Evolutionary conservation across 2,329 filamentous ascomycete species (phyloP).

Genomic region (Penicillium sp.): DNA sequence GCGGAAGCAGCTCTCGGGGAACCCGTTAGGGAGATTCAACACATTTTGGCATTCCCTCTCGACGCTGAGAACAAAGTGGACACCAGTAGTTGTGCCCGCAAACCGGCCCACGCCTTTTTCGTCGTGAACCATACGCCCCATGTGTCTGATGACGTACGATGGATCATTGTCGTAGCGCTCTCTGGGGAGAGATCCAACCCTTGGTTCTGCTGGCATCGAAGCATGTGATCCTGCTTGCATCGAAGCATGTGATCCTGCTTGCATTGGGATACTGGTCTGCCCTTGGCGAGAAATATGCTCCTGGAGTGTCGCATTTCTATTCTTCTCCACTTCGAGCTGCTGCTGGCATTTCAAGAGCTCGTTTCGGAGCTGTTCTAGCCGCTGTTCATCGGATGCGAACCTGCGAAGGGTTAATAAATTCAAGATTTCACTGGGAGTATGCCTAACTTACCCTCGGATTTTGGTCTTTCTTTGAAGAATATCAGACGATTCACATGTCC

Average conservation of each 20-base stretch:
- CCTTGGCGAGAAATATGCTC: background rate
- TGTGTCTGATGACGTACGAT: conserved; percentile 13
- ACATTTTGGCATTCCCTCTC: conserved; percentile 9
- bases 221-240: background rate
- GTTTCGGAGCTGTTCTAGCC: conserved; percentile 2
- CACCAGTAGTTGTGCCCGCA: conserved; percentile 16
- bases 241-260: background rate
- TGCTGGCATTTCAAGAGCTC: conserved; percentile 10
- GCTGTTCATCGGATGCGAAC: conserved; percentile 7
- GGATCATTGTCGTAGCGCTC: background rate
- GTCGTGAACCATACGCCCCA: conserved; percentile 14
- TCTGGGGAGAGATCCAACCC: background rate
- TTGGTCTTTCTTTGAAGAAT: conserved; percentile 11
- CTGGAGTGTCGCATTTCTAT: background rate
- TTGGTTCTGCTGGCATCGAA: background rate
- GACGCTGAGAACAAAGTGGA: conserved; percentile 14
- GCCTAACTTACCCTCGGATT: conserved; percentile 7
- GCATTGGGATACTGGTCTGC: background rate
- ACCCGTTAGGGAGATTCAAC: background rate
- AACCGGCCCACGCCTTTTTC: conserved; percentile 10
- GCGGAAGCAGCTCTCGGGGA: conserved; percentile 15
- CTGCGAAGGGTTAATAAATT: background rate
- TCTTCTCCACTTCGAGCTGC: background rate
- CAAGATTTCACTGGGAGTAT: background rate
- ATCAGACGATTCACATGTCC: conserved; percentile 7